These are phyloP conservation scores for Sistotremastrum suecicum DNA, from an alignment of 768 basidiomycete species.

Conservation along the genomic window DNA sequence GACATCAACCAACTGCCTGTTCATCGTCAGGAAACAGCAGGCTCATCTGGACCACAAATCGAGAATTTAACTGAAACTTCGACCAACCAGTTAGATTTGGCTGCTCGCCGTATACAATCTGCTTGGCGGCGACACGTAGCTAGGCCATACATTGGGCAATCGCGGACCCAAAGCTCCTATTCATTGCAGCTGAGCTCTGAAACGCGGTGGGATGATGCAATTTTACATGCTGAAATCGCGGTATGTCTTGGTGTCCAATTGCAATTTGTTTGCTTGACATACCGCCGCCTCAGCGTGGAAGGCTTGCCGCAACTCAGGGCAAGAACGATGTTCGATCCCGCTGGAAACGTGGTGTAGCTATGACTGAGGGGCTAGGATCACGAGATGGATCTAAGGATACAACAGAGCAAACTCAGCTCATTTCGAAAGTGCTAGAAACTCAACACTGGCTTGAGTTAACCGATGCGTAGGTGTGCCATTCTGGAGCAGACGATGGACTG, in stretches of 20 bases:
- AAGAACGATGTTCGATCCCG: conserved; percentile 29
- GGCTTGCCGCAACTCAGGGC: conserved; percentile 29
- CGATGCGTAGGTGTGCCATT: conserved; percentile 28
- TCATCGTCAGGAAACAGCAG: no score
- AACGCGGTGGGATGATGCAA: conserved; percentile 21
- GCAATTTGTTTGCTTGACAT: background rate
- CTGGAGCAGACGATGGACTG: background rate
- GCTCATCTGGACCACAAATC: no score
- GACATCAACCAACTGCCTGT: no score
- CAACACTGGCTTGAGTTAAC: conserved; percentile 55
- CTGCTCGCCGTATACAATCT: no score
- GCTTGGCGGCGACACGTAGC: no score
- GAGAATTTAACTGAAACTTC: no score
- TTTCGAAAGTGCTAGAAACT: conserved; percentile 35
- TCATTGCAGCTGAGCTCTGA: conserved; percentile 6
- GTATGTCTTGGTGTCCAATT: conserved; percentile 13
- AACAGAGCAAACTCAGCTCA: conserved; percentile 14
- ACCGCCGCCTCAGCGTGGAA: conserved; percentile 19
- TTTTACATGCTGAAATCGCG: conserved; percentile 21
- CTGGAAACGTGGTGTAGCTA: conserved; percentile 33
- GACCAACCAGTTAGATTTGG: no score
- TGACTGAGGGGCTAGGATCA: conserved; percentile 30
- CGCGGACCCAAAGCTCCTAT: conserved; percentile 10
- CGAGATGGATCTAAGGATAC: conserved; percentile 17
- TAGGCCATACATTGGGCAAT: background rate